A percentile compares a stretch with the other conserved stretches of the same genome.
These are phyloP conservation scores for Durio zibethinus DNA, from an alignment of 345 rosid genomes.

Conservation along the genomic window DNA sequence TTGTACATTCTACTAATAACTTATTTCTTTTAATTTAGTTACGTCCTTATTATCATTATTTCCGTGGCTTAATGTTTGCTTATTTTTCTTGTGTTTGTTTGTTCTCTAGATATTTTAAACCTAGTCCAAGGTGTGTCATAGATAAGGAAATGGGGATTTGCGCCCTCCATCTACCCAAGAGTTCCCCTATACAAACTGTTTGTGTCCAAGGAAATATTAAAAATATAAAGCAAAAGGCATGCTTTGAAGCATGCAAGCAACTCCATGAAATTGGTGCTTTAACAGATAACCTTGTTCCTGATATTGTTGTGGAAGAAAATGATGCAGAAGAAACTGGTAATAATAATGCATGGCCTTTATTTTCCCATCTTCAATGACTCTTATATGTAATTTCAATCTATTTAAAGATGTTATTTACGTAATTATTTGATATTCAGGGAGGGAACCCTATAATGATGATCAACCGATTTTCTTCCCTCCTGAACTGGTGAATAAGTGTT, in stretches of 20 bases:
- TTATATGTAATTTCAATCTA: neutral
- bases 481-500: conserved; percentile 47
- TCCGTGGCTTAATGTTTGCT: neutral
- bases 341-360: conserved; percentile 1
- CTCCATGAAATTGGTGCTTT: conserved; percentile 69
- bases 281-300: conserved; percentile 81
- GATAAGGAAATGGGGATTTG: conserved; percentile 43
- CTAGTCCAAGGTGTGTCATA: conserved; percentile 53
- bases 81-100: conserved; percentile 1
- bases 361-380: neutral
- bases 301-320: conserved; percentile 55
- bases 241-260: conserved; percentile 81
- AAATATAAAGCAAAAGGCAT: conserved; percentile 56
- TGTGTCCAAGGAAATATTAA: conserved; percentile 35
- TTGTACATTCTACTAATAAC: neutral
- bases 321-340: conserved; percentile 39
- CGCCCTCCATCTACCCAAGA: conserved; percentile 63
- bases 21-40: conserved; percentile 1
- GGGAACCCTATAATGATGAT: conserved; percentile 38
- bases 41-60: neutral
- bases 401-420: neutral
- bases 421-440: conserved; percentile 38
- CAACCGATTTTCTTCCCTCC: conserved; percentile 73
- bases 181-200: conserved; percentile 53
- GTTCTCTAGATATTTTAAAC: conserved; percentile 67